phyloP scores from a whole-genome alignment of 371 early-diverging fungal genomes.

The Zopfochytrium polystomum region DNA sequence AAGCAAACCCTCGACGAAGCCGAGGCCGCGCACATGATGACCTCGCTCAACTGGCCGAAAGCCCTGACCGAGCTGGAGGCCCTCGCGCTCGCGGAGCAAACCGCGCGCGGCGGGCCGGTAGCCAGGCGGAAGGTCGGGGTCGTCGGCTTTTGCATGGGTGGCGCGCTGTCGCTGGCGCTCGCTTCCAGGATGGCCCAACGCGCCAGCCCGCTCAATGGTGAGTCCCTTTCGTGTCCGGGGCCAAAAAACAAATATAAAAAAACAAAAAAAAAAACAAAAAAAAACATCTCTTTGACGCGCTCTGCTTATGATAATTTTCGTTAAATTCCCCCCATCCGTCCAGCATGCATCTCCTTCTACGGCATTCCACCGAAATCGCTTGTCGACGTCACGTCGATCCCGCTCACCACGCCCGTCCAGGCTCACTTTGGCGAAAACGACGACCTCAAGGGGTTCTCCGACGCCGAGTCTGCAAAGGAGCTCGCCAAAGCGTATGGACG shows the following conservation, averaged over 20 bases:
- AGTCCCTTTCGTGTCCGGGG: no score
- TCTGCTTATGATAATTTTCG: not conserved
- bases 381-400: slow-evolving; percentile 46
- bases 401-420: slow-evolving; percentile 48
- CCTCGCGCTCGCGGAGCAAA: slow-evolving; percentile 34
- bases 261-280: no score
- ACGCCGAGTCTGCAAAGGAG: slow-evolving; percentile 28
- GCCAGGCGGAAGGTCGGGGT: slow-evolving; percentile 23
- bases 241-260: no score
- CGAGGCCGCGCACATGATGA: slow-evolving; percentile 59
- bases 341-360: slow-evolving; percentile 45
- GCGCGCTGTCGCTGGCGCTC: slow-evolving; percentile 47
- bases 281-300: no score
- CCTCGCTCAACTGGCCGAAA: slow-evolving; percentile 48
- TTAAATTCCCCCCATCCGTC: not conserved
- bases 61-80: slow-evolving; percentile 45
- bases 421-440: slow-evolving; percentile 56
- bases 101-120: slow-evolving; percentile 14
- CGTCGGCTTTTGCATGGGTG: slow-evolving; percentile 56
- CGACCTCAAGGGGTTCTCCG: slow-evolving; percentile 44
- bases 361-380: slow-evolving; percentile 46
- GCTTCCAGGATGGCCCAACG: slow-evolving; percentile 38
- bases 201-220: slow-evolving; percentile 41
- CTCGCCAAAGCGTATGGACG: slow-evolving; percentile 20
- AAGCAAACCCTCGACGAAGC: slow-evolving; percentile 51